Percentiles rank a stretch among this genome's conserved stretches.
Evolutionary conservation across 805 yeast genomes (phyloP).

Genomic region (Teunomyces barrocoloradensis): DNA sequence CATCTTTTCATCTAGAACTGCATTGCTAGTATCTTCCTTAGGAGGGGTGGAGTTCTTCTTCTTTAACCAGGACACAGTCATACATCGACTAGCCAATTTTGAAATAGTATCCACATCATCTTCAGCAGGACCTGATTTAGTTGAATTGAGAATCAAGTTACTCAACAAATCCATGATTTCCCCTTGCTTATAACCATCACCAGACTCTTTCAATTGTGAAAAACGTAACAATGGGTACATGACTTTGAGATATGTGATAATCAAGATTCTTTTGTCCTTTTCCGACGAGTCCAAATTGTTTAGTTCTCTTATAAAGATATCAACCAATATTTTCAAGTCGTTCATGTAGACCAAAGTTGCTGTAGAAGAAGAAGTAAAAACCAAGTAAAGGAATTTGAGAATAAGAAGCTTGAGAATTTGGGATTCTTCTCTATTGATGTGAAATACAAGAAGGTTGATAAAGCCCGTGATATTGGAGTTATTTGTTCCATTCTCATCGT

Average conservation of each 20-base stretch:
- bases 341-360: slow-evolving; percentile 73
- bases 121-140: neutral
- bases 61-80: slow-evolving; percentile 31
- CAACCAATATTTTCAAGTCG: slow-evolving; percentile 80
- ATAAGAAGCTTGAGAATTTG: slow-evolving; percentile 71
- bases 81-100: slow-evolving; percentile 34
- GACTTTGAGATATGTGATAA: slow-evolving; percentile 60
- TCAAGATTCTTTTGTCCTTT: slow-evolving; percentile 53
- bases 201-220: slow-evolving; percentile 52
- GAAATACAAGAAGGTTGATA: slow-evolving; percentile 54
- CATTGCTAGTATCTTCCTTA: neutral
- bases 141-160: slow-evolving; percentile 37
- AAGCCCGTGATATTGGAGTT: slow-evolving; percentile 54
- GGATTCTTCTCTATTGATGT: slow-evolving; percentile 75
- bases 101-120: slow-evolving; percentile 21
- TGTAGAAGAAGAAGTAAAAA: slow-evolving; percentile 66
- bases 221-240: slow-evolving; percentile 66
- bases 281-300: slow-evolving; percentile 60
- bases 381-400: slow-evolving; percentile 70
- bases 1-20: slow-evolving; percentile 2
- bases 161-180: slow-evolving; percentile 52
- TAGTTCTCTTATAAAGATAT: slow-evolving; percentile 78
- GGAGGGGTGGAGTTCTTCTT: neutral
- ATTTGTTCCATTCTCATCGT: slow-evolving; percentile 17
- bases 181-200: slow-evolving; percentile 55